phyloP scores from a whole-genome alignment of 1,284 basidiomycete genomes.

The Pseudozyma sp. region DNA sequence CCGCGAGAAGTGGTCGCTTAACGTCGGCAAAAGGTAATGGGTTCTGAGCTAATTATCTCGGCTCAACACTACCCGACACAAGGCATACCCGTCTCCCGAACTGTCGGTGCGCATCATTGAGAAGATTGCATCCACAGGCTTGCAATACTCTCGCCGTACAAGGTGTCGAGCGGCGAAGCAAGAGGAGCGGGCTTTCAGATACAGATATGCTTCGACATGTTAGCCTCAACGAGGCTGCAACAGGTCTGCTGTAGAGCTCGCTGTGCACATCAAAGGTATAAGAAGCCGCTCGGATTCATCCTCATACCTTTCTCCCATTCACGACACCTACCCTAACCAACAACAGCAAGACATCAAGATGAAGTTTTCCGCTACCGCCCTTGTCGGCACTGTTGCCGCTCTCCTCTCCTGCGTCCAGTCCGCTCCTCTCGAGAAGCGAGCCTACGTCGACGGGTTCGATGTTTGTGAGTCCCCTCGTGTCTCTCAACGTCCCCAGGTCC shows the following conservation, averaged over 20 bases:
- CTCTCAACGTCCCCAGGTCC: background rate
- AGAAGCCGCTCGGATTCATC: no score
- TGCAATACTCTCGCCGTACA: no score
- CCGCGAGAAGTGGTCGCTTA: background rate
- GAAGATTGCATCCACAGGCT: background rate
- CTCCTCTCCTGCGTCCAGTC: conserved; percentile 9
- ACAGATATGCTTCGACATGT: no score
- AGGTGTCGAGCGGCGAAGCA: no score
- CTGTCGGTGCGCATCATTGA: background rate
- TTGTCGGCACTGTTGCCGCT: conserved; percentile 15
- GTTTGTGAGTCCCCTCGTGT: conserved; percentile 70
- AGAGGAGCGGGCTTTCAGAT: no score
- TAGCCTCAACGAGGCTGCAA: no score
- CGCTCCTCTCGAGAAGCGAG: conserved; percentile 45
- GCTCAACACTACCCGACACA: background rate
- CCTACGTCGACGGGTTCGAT: conserved; percentile 66
- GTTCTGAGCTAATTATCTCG: conserved; percentile 13
- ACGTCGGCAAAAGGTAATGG: conserved; percentile 6
- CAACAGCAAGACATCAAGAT: conserved; percentile 8
- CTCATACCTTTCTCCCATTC: no score
- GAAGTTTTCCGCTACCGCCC: conserved; percentile 21
- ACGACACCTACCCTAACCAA: background rate
- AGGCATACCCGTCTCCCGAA: conserved; percentile 23
- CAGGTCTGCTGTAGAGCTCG: no score
- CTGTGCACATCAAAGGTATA: no score